Percentiles rank a stretch among this genome's conserved stretches.
phyloP scores from a whole-genome alignment of 1,284 basidiomycete genomes.

The Anthracocystis walkeri region DNA sequence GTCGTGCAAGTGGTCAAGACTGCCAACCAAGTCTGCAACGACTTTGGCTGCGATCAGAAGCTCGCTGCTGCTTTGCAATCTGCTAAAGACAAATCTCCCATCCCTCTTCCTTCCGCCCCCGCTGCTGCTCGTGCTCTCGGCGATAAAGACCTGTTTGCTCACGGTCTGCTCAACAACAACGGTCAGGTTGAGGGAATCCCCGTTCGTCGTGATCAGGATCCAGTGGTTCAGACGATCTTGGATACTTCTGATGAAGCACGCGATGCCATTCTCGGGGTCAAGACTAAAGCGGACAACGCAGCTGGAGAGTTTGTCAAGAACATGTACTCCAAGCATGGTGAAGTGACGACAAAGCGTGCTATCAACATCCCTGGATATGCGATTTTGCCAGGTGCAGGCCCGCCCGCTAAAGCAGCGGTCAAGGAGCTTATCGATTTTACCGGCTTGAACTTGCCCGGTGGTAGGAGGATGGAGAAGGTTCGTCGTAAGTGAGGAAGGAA shows the following conservation, averaged over 20 bases:
- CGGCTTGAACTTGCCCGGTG: constrained; percentile 32
- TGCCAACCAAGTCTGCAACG: constrained; percentile 26
- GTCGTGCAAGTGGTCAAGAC: constrained; percentile 40
- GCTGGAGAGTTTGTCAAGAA: constrained; percentile 43
- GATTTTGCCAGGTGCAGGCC: constrained; percentile 39
- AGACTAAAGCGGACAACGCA: constrained; percentile 23
- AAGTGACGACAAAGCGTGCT: constrained; percentile 20
- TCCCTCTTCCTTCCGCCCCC: constrained; percentile 16
- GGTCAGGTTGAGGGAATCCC: constrained; percentile 26
- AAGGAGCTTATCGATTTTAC: constrained; percentile 35
- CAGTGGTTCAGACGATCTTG: constrained; percentile 11
- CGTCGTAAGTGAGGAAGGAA: constrained; percentile 14
- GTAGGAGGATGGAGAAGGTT: constrained; percentile 38
- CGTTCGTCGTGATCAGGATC: constrained; percentile 31
- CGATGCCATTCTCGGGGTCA: constrained; percentile 29
- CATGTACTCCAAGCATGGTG: constrained; percentile 38
- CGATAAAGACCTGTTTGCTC: constrained; percentile 28
- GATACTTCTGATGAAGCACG: constrained; percentile 31
- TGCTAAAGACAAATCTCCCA: not conserved
- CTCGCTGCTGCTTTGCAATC: constrained; percentile 12
- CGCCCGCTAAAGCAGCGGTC: constrained; percentile 24
- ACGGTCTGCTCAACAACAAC: constrained; percentile 22
- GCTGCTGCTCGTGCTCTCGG: constrained; percentile 17
- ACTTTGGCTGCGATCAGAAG: constrained; percentile 21
- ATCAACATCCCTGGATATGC: constrained; percentile 22